Evolutionary conservation across 2,329 filamentous ascomycete genomes (phyloP), one percentile per base, ranked within the genome.

Genomic region (Ceratocystis harringtonii): DNA sequence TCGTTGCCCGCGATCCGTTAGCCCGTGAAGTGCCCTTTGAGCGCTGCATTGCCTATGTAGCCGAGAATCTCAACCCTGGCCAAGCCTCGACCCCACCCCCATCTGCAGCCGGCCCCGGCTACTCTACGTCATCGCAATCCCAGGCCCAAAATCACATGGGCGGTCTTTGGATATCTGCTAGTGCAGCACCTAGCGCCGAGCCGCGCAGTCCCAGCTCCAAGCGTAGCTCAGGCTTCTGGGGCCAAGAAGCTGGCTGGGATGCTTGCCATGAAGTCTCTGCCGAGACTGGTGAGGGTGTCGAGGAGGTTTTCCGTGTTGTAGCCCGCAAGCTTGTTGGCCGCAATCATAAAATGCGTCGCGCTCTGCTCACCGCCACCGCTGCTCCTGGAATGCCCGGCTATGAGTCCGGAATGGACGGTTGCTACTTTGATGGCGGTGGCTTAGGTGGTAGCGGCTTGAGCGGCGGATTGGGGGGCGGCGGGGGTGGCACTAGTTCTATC

Each of bases 201-300:
- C 81, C 82, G 12, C 79, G 82, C 65, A 84, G 80, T 68, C 84
- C 84, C 57, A 81, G 79, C 70, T 84, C 81, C 60, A 87, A 87
- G 73, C 79, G 84, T 52, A 88, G 84, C 71, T 88, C 84, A 45
- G 87, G 88, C 1, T 90, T 91, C 76, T 96, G 92, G 92, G 90
- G 87, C 25, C 89, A 94, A 74, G 92, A 96, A 72, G 85, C 91
- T 5, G 91, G 92, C 63, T 97, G 92, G 92, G 92, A 96, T 72
- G 95, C 91, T 69, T 97, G 92, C 74, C 94, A 97, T 75, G 94
- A 99, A 77, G 92, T 99, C 72, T 92, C 87, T 70, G 92, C 92
- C 61, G 92, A 95, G 78, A 91, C 87, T 71, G 92, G 92, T 66
- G 92, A 96, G 78, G 92, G 92, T 19, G 92, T 99, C 19, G 94